Conservation (phyloP, 2,329 filamentous ascomycete genomes). For the Fusarium sp. region DNA sequence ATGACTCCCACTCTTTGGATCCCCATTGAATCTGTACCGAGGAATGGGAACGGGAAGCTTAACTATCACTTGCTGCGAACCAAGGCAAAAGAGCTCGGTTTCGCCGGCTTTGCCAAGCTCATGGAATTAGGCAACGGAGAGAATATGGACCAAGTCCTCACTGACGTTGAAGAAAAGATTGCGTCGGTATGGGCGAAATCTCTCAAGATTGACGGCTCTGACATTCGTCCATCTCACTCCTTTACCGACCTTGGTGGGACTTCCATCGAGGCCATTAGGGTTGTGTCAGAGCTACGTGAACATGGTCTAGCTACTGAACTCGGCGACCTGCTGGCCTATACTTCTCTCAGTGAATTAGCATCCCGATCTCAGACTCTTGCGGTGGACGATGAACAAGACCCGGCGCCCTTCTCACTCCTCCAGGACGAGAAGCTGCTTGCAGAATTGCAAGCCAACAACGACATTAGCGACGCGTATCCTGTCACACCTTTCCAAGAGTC, state of each 20-base stretch:
- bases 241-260: conserved; percentile 13
- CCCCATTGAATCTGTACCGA: conserved; percentile 25
- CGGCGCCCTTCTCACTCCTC: conserved; percentile 22
- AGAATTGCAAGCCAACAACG: neutral
- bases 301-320: neutral
- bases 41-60: conserved; percentile 41
- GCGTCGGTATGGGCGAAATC: neutral
- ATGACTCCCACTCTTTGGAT: conserved; percentile 42
- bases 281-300: conserved; percentile 5
- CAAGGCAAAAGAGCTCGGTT: neutral
- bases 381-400: neutral
- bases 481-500: conserved; percentile 38
- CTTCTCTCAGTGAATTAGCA: neutral
- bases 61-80: conserved; percentile 1
- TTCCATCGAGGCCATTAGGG: conserved; percentile 13
- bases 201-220: neutral
- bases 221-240: neutral
- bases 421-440: neutral
- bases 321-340: neutral
- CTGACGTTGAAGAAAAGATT: conserved; percentile 3
- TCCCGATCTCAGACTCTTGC: neutral
- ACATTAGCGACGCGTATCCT: conserved; percentile 34
- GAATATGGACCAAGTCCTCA: neutral
- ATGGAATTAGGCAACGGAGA: neutral
- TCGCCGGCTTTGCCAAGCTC: neutral